Evolutionary conservation across 176 grass and related monocot species (phyloP).

Genomic region (Aegilops umbellulata): DNA sequence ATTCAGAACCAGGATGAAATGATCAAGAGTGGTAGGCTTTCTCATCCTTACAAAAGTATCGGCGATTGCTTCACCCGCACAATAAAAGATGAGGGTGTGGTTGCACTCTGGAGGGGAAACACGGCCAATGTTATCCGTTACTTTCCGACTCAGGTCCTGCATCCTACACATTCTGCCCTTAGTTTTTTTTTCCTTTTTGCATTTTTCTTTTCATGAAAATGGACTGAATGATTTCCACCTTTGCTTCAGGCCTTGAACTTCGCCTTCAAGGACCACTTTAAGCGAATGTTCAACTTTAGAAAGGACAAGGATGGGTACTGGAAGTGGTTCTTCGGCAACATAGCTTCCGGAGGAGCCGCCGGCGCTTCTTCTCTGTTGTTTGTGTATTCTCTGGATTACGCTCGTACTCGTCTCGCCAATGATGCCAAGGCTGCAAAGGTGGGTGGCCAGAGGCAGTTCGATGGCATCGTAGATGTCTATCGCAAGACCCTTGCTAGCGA

Average conservation of each 20-base stretch:
- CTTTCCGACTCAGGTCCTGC: conserved; percentile 84
- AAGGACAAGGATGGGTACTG: conserved; percentile 94
- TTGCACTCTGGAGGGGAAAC: conserved; percentile 85
- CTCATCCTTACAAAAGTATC: conserved; percentile 93
- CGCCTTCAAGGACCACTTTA: conserved; percentile 98
- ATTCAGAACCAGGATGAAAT: conserved; percentile 99
- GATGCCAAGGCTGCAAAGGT: conserved; percentile 80
- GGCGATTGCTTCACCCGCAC: conserved; percentile 76
- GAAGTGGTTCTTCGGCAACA: conserved; percentile 92
- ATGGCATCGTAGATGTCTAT: conserved; percentile 90
- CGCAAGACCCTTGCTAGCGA: conserved; percentile 69
- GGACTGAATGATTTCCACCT: not conserved
- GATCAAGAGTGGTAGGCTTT: conserved; percentile 83
- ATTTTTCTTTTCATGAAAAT: not conserved
- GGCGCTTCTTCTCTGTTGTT: conserved; percentile 90
- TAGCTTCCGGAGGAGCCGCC: conserved; percentile 87
- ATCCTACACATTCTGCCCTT: not conserved
- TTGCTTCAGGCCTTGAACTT: conserved; percentile 79
- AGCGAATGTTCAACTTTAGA: conserved; percentile 90
- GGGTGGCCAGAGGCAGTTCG: conserved; percentile 90
- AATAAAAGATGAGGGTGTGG: conserved; percentile 77
- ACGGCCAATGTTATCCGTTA: conserved; percentile 93
- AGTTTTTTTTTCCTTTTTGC: not conserved
- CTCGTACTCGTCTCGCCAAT: conserved; percentile 78
- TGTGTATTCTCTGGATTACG: conserved; percentile 91